A percentile compares a stretch with the other conserved stretches of the same genome.
Evolutionary conservation across 2,329 filamentous ascomycete species (phyloP).

Genomic region (Colletotrichum tabaci): DNA sequence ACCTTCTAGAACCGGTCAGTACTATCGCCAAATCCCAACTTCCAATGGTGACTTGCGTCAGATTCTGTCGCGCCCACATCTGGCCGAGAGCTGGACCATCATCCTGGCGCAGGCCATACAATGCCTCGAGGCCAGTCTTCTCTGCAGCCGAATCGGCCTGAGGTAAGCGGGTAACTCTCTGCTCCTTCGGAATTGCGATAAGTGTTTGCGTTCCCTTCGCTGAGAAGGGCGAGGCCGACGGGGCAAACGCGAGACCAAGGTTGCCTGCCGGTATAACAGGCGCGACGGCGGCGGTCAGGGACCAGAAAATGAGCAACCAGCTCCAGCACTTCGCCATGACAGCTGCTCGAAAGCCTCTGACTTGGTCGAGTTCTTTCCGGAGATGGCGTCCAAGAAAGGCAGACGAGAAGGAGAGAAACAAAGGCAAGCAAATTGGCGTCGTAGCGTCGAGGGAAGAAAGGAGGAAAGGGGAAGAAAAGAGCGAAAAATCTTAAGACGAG

Average conservation of each 20-base stretch:
- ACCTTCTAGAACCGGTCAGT: background rate
- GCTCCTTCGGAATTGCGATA: background rate
- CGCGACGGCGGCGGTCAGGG: background rate
- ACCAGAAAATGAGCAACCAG: constrained; percentile 2
- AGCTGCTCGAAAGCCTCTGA: background rate
- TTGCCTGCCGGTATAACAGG: background rate
- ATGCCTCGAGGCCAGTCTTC: background rate
- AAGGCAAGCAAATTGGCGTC: background rate
- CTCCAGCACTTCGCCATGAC: constrained; percentile 11
- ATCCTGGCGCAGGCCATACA: background rate
- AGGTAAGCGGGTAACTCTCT: too few species aligned
- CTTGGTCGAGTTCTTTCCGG: background rate
- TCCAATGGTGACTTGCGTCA: constrained; percentile 2
- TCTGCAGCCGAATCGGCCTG: background rate
- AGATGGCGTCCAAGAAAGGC: background rate
- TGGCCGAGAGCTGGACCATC: constrained; percentile 12
- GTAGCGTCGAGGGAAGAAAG: background rate
- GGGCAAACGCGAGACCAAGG: background rate
- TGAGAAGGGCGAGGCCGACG: background rate
- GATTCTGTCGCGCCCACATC: constrained; percentile 12
- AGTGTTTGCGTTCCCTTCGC: background rate
- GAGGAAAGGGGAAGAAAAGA: background rate
- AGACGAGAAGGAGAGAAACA: background rate
- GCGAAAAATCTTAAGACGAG: background rate
- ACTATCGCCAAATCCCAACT: background rate